Conservation (phyloP, 2,329 filamentous ascomycete species). For the Pyrenochaeta sp. region DNA sequence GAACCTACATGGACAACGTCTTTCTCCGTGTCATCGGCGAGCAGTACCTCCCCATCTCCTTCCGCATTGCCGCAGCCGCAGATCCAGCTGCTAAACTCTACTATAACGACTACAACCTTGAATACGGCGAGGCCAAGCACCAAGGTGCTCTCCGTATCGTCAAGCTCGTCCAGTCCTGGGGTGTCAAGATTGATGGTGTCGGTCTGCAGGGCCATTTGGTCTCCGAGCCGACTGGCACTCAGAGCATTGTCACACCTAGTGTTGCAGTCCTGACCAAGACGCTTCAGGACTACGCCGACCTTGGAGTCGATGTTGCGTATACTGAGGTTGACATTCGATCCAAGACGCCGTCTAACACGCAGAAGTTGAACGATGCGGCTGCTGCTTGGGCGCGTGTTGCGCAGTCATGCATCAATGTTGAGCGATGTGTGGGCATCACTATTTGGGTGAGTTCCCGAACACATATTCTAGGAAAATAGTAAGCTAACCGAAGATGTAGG, state of each 20-base stretch:
- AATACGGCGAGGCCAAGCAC: conserved; percentile 58
- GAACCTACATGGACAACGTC: conserved; percentile 61
- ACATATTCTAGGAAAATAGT: background rate
- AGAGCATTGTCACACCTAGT: conserved; percentile 51
- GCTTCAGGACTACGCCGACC: conserved; percentile 61
- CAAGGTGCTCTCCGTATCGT: conserved; percentile 44
- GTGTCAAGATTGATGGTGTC: conserved; percentile 65
- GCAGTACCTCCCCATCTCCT: conserved; percentile 66
- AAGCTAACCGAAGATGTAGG: conserved; percentile 17
- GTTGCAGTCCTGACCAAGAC: conserved; percentile 55
- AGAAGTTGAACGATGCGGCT: conserved; percentile 52
- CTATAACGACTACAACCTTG: conserved; percentile 72
- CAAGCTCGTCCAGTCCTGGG: conserved; percentile 48
- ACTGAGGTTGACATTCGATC: conserved; percentile 68
- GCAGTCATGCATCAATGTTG: conserved; percentile 44
- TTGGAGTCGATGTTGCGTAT: conserved; percentile 66
- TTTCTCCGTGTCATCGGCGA: conserved; percentile 66
- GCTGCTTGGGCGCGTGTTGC: conserved; percentile 55
- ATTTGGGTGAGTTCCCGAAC: conserved; percentile 54
- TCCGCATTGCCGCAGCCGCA: conserved; percentile 63
- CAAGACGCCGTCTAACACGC: conserved; percentile 54
- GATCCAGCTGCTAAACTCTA: conserved; percentile 68
- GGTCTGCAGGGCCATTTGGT: conserved; percentile 67
- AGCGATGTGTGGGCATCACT: conserved; percentile 49
- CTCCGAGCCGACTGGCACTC: conserved; percentile 60